These are phyloP conservation scores for Pythium phragmitis DNA, from an alignment of 352 stramenopile genomes.

Conservation along the genomic window DNA sequence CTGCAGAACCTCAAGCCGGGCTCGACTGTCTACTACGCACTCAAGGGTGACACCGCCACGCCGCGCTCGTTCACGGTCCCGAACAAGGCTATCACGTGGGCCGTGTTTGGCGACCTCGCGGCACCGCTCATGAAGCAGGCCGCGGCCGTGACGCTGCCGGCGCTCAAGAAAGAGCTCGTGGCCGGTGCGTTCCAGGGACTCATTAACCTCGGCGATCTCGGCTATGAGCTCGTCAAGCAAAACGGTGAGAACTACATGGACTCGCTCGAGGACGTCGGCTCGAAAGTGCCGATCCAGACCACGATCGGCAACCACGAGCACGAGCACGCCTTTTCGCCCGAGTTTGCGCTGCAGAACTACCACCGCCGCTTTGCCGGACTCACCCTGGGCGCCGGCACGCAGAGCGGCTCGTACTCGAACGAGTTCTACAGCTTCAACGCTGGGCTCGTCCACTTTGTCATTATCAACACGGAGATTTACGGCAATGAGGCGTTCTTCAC, in stretches of 20 bases:
- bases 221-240: slow-evolving; percentile 59
- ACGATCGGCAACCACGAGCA: slow-evolving; percentile 84
- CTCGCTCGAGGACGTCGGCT: slow-evolving; percentile 54
- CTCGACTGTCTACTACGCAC: slow-evolving; percentile 56
- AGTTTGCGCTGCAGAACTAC: slow-evolving; percentile 75
- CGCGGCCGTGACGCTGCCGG: slow-evolving; percentile 56
- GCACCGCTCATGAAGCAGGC: slow-evolving; percentile 52
- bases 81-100: slow-evolving; percentile 53
- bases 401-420: slow-evolving; percentile 62
- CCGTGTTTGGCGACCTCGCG: slow-evolving; percentile 73
- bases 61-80: slow-evolving; percentile 50
- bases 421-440: slow-evolving; percentile 80
- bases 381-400: slow-evolving; percentile 43
- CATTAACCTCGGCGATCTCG: slow-evolving; percentile 73
- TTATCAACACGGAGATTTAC: slow-evolving; percentile 82
- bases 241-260: slow-evolving; percentile 83
- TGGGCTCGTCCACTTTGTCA: slow-evolving; percentile 65
- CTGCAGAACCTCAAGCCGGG: slow-evolving; percentile 45
- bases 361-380: slow-evolving; percentile 59
- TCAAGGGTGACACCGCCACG: slow-evolving; percentile 25
- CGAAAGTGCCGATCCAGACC: slow-evolving; percentile 63
- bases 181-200: slow-evolving; percentile 48
- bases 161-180: slow-evolving; percentile 52
- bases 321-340: slow-evolving; percentile 48
- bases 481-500: slow-evolving; percentile 57